Evolutionary conservation across 2,329 filamentous ascomycete species (phyloP).

Genomic region (Penicillium carneum): DNA sequence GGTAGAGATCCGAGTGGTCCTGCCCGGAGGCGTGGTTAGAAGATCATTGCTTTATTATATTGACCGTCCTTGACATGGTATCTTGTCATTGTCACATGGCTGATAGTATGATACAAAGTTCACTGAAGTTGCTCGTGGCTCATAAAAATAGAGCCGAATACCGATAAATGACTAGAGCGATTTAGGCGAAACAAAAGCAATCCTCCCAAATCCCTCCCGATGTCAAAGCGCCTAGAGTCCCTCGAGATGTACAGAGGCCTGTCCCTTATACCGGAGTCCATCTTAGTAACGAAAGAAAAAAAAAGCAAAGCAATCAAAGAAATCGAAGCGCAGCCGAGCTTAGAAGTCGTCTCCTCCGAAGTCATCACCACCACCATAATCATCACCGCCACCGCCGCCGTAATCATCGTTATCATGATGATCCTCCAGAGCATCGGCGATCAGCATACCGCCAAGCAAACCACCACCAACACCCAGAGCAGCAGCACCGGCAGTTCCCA

Average conservation of each 20-base stretch:
- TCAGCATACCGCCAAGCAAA: constrained; percentile 76
- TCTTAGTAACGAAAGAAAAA: not conserved
- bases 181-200: constrained; percentile 10
- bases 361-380: constrained; percentile 47
- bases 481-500: constrained; percentile 76
- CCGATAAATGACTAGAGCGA: constrained; percentile 12
- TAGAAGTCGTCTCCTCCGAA: constrained; percentile 41
- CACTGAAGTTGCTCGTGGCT: constrained; percentile 9
- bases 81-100: constrained; percentile 3
- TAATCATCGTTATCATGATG: constrained; percentile 37
- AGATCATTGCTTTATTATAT: constrained; percentile 8
- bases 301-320: constrained; percentile 3
- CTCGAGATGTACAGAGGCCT: not conserved
- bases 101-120: constrained; percentile 17
- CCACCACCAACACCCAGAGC: constrained; percentile 83
- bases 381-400: constrained; percentile 35
- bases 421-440: constrained; percentile 67
- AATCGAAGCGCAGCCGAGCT: constrained; percentile 1
- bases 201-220: constrained; percentile 6
- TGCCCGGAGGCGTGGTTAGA: constrained; percentile 42
- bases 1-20: constrained; percentile 39
- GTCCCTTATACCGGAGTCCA: not conserved
- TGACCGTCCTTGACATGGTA: not conserved
- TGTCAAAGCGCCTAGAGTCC: constrained; percentile 13
- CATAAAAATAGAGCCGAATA: constrained; percentile 18